Evolutionary conservation across 768 basidiomycete genomes (phyloP).

Genomic region (Epithele typhae): DNA sequence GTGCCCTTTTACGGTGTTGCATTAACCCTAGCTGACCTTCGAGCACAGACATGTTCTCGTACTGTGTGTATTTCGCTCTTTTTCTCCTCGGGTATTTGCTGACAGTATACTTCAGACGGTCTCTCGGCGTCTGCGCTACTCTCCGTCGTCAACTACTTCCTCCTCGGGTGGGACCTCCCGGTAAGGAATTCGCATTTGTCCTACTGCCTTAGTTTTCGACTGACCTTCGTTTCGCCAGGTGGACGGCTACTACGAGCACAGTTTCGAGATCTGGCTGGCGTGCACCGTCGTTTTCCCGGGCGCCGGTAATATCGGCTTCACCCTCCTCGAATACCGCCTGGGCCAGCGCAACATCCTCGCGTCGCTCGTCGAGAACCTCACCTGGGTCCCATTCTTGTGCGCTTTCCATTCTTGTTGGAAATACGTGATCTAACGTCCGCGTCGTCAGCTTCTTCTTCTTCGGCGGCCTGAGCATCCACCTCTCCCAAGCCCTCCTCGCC

Average conservation of each 20-base stretch:
- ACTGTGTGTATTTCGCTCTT: conserved; percentile 28
- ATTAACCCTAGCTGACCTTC: no score
- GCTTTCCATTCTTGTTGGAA: conserved; percentile 22
- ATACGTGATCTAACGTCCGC: no score
- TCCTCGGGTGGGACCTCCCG: conserved; percentile 52
- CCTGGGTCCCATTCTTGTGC: conserved; percentile 74
- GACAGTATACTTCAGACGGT: conserved; percentile 34
- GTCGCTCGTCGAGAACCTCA: conserved; percentile 53
- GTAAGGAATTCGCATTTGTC: not conserved
- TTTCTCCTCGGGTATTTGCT: not conserved
- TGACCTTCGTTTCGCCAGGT: conserved; percentile 28
- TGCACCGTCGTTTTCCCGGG: conserved; percentile 68
- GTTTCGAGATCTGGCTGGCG: conserved; percentile 71
- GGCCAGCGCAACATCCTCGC: conserved; percentile 49
- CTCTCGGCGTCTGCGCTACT: conserved; percentile 55
- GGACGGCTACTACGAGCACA: conserved; percentile 69
- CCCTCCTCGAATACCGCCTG: conserved; percentile 64
- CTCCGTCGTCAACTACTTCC: conserved; percentile 64
- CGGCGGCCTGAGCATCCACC: conserved; percentile 51
- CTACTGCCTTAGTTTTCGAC: not conserved
- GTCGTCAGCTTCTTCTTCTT: conserved; percentile 46
- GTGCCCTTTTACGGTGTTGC: conserved; percentile 26
- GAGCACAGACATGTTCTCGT: conserved; percentile 44
- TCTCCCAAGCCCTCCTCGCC: conserved; percentile 47
- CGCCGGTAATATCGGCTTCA: conserved; percentile 64